Conservation (phyloP, 2,329 filamentous ascomycete species). For the Exophiala sp. region DNA sequence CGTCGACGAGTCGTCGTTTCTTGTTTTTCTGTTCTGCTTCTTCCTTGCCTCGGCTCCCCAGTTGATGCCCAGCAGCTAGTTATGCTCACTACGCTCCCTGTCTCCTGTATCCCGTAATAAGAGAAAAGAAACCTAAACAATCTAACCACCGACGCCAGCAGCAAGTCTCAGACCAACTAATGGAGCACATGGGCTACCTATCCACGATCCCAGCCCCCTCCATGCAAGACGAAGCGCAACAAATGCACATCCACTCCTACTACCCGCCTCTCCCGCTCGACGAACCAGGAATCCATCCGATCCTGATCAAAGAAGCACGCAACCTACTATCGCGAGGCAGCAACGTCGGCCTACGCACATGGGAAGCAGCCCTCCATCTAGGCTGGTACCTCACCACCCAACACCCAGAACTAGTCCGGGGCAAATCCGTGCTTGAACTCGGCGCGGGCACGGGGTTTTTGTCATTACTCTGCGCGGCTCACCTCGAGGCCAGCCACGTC, state of each 20-base stretch:
- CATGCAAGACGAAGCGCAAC: constrained; percentile 63
- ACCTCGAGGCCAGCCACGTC: constrained; percentile 50
- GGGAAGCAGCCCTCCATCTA: constrained; percentile 63
- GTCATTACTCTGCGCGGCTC: constrained; percentile 57
- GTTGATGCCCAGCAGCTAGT: neutral
- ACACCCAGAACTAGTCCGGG: constrained; percentile 43
- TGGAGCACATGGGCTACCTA: constrained; percentile 60
- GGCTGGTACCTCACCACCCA: constrained; percentile 52
- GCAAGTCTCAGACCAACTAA: constrained; percentile 79
- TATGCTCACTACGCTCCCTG: neutral
- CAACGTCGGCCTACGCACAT: constrained; percentile 62
- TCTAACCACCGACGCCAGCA: constrained; percentile 37
- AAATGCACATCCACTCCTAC: constrained; percentile 34
- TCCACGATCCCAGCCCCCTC: constrained; percentile 58
- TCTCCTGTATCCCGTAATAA: no score
- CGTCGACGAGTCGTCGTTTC: no score
- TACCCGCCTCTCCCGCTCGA: constrained; percentile 20
- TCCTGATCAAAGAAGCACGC: constrained; percentile 27
- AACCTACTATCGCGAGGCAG: constrained; percentile 34
- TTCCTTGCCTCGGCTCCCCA: no score
- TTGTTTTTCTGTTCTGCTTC: no score
- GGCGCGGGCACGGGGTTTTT: constrained; percentile 63
- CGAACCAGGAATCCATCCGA: constrained; percentile 10
- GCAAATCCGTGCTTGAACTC: constrained; percentile 56
- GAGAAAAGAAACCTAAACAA: neutral